Evolutionary conservation across 2,329 filamentous ascomycete genomes (phyloP), one percentile per base, ranked within the genome.

Genomic region (Daldinia sp.): DNA sequence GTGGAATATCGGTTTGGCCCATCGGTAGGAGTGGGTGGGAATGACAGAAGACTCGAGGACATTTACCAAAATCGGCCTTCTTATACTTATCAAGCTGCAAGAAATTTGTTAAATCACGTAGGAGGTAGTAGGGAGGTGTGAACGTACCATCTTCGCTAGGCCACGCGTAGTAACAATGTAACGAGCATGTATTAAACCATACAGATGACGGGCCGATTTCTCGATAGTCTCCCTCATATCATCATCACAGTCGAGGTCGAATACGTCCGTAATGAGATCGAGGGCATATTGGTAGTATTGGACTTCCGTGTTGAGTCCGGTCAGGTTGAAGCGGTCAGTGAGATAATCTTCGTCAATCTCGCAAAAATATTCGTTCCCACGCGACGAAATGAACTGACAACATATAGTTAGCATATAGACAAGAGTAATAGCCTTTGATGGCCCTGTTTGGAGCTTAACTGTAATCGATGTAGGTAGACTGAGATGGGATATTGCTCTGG

Each of bases 261-360:
- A 99, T 49, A 98, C 94, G 74, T 99, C 95, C 51, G 95, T 99
- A 60, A 99, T 93, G 13, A 99, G 87, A 76, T 99, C 95, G 45
- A 99, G 86, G 13, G 95, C 95, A 86, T 99, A 97, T 79, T 99
- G 95, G 75, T 99, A 99, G 82, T 98, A 97, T 75, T 97, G 92
- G 11, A 99, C 95, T 77, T 99, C 95, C 32, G 93, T 94, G 80
- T 98, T 97, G 51, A 99, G 86, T 34, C 95, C 95, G 0, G 95
- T 99, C 64, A 99, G 83, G 80, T 99, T 99, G 86, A 99, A 99
- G 51, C 95, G 90, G 78, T 99, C 95, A 52, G 94, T 98, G 47
- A 99, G 85, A 79, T 99, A 99, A 74, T 99, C 95, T 78, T 99
- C 95, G 79, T 99, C 95, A 73, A 99, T 98, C 77, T 99, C 95